Conservation (phyloP, 768 basidiomycete species). For the Gloeophyllum trabeum region DNA sequence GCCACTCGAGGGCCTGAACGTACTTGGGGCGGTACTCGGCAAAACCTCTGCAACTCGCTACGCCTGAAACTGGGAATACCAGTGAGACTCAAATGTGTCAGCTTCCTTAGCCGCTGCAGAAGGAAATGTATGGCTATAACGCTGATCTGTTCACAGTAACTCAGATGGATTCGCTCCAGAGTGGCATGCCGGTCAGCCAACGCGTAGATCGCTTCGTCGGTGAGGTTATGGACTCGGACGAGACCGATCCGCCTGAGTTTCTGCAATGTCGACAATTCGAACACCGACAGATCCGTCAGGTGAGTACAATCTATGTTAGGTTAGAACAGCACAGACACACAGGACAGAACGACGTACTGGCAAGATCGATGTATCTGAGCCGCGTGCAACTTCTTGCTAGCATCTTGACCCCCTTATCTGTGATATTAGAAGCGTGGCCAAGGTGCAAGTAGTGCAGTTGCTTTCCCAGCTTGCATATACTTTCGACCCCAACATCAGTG, state of each 20-base stretch:
- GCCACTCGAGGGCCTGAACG: constrained; percentile 14
- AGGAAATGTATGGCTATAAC: constrained; percentile 88
- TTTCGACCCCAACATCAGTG: constrained; percentile 75
- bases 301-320: constrained; percentile 58
- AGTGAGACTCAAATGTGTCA: constrained; percentile 95
- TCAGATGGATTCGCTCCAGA: constrained; percentile 91
- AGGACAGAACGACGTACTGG: constrained; percentile 45
- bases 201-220: constrained; percentile 87
- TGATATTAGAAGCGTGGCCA: constrained; percentile 84
- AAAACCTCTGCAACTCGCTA: constrained; percentile 79
- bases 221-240: constrained; percentile 85
- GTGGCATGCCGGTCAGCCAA: constrained; percentile 79
- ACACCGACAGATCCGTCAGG: constrained; percentile 89
- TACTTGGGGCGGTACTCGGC: constrained; percentile 79
- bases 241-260: constrained; percentile 93
- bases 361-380: constrained; percentile 91
- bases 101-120: constrained; percentile 75
- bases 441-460: constrained; percentile 92
- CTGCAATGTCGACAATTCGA: constrained; percentile 78
- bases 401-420: constrained; percentile 76
- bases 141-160: constrained; percentile 92
- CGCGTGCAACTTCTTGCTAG: constrained; percentile 83
- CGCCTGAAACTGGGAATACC: constrained; percentile 89
- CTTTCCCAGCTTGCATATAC: constrained; percentile 80
- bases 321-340: constrained; percentile 1